These are phyloP conservation scores for Aristolochia californica DNA, from an alignment of 164 flowering plant genomes.

Conservation along the genomic window DNA sequence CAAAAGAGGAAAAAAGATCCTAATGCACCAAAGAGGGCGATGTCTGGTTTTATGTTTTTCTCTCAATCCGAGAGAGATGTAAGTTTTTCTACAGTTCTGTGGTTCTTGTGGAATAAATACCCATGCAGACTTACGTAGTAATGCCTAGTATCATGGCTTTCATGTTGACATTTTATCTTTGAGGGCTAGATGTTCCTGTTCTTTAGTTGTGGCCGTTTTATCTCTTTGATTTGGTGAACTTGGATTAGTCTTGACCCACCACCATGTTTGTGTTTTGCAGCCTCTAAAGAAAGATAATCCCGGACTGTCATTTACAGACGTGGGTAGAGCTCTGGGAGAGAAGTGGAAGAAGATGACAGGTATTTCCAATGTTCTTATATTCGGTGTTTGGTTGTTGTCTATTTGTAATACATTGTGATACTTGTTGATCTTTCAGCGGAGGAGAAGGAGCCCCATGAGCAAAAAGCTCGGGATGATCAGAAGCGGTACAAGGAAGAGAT, in stretches of 20 bases:
- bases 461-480: slow-evolving; percentile 67
- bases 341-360: slow-evolving; percentile 88
- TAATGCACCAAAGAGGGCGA: slow-evolving; percentile 89
- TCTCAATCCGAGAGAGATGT: slow-evolving; percentile 83
- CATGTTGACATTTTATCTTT: too few relatives aligned
- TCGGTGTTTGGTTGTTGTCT: neutral
- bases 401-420: neutral
- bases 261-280: slow-evolving; percentile 26
- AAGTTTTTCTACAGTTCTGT: slow-evolving; percentile 2
- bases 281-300: slow-evolving; percentile 70
- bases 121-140: too few relatives aligned
- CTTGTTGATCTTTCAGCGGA: slow-evolving; percentile 33
- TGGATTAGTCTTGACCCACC: too few relatives aligned
- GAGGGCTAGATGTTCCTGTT: too few relatives aligned
- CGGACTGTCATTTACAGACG: slow-evolving; percentile 57
- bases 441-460: slow-evolving; percentile 79
- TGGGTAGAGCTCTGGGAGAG: slow-evolving; percentile 71
- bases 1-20: slow-evolving; percentile 95
- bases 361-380: slow-evolving; percentile 5
- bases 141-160: too few relatives aligned
- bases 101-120: too few relatives aligned
- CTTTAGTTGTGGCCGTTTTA: too few relatives aligned
- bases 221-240: too few relatives aligned
- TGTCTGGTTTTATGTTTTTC: slow-evolving; percentile 82
- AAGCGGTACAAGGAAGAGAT: slow-evolving; percentile 63